These are phyloP conservation scores for Colletotrichum liaoningense DNA, from an alignment of 2,329 filamentous ascomycete species.

Conservation along the genomic window DNA sequence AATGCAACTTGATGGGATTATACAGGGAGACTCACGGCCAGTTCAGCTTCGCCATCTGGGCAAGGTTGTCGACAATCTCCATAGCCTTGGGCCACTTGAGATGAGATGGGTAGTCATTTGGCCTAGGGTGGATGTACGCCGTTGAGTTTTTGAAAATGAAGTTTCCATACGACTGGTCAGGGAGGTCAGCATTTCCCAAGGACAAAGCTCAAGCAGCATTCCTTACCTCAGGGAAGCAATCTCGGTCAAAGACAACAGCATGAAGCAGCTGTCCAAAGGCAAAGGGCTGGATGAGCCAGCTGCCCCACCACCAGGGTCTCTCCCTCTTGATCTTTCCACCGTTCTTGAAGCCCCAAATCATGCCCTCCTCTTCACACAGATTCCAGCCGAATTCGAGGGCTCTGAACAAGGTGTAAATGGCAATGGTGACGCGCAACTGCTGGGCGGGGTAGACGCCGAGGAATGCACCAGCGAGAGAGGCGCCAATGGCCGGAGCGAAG, in stretches of 20 bases:
- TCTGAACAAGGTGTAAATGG: conserved; percentile 84
- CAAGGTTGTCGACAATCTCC: conserved; percentile 84
- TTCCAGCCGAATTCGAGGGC: conserved; percentile 92
- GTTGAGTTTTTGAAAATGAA: conserved; percentile 78
- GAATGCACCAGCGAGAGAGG: conserved; percentile 85
- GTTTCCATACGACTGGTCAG: conserved; percentile 51
- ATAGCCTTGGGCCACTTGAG: conserved; percentile 81
- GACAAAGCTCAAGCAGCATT: neutral
- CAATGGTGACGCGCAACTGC: conserved; percentile 79
- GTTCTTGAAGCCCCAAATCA: conserved; percentile 70
- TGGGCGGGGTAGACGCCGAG: conserved; percentile 78
- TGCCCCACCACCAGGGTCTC: conserved; percentile 85
- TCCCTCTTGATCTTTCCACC: conserved; percentile 67
- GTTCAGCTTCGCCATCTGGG: conserved; percentile 81
- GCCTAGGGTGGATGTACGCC: conserved; percentile 81
- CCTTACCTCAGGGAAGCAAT: conserved; percentile 74
- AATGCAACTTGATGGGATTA: neutral
- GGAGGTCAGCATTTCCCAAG: neutral
- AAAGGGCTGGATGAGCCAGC: conserved; percentile 83
- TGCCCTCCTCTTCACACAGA: conserved; percentile 78
- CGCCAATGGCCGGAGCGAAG: conserved; percentile 90
- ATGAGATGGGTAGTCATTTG: conserved; percentile 72
- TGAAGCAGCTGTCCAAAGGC: conserved; percentile 82
- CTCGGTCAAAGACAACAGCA: conserved; percentile 80
- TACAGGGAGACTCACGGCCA: conserved; percentile 77